A percentile compares a stretch with the other conserved stretches of the same genome.
phyloP scores from a whole-genome alignment of 257 asterid species.

The Scutellaria baicalensis region DNA sequence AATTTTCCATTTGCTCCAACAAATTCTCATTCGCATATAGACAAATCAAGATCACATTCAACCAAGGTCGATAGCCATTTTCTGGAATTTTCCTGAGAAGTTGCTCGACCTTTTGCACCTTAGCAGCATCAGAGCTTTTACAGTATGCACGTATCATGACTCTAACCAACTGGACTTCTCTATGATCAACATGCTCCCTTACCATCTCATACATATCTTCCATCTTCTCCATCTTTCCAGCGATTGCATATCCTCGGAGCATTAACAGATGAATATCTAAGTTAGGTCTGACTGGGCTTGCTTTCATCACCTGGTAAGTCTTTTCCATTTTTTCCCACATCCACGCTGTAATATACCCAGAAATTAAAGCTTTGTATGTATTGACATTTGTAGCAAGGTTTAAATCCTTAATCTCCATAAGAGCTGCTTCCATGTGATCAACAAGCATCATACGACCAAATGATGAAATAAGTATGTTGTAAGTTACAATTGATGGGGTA shows the following conservation, averaged over 20 bases:
- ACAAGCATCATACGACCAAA: constrained; percentile 59
- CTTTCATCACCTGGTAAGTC: constrained; percentile 48
- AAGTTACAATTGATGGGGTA: constrained; percentile 59
- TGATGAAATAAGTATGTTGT: constrained; percentile 75
- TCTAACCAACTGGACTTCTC: constrained; percentile 40
- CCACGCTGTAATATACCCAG: constrained; percentile 87
- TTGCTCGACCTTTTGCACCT: constrained; percentile 54
- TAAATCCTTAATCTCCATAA: constrained; percentile 42
- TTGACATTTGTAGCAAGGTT: constrained; percentile 40
- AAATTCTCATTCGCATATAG: constrained; percentile 67
- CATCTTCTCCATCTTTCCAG: constrained; percentile 70
- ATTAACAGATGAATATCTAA: constrained; percentile 45
- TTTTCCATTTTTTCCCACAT: constrained; percentile 82
- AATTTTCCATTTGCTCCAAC: constrained; percentile 63
- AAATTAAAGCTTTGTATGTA: constrained; percentile 56
- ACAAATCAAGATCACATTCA: constrained; percentile 55
- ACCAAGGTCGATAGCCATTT: constrained; percentile 56
- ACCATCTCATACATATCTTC: constrained; percentile 58
- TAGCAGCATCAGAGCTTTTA: constrained; percentile 43
- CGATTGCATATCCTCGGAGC: constrained; percentile 82
- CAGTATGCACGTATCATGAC: constrained; percentile 68
- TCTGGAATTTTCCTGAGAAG: constrained; percentile 51
- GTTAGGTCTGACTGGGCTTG: constrained; percentile 41
- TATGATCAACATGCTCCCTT: constrained; percentile 32
- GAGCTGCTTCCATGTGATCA: constrained; percentile 74